Evolutionary conservation across 495 filamentous ascomycete species (phyloP).

Genomic region (Xylaria intraflava): DNA sequence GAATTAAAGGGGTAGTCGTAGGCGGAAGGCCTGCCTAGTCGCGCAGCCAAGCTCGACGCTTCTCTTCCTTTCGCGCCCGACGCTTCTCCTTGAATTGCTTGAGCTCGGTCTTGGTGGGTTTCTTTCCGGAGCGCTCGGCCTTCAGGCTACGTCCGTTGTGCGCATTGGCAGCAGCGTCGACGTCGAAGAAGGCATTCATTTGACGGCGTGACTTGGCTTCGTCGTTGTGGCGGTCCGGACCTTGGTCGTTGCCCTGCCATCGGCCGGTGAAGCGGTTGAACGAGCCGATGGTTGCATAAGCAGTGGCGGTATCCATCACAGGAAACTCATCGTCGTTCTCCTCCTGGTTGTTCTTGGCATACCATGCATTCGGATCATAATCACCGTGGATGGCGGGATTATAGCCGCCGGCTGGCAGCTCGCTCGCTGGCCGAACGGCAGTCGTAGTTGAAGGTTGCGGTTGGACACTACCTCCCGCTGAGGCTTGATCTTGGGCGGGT

Average conservation of each 20-base stretch:
- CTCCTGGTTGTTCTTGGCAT: slow-evolving; percentile 54
- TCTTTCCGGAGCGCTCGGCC: slow-evolving; percentile 84
- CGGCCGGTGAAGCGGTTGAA: slow-evolving; percentile 94
- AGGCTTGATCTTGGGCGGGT: slow-evolving; percentile 13
- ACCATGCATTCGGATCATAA: slow-evolving; percentile 90
- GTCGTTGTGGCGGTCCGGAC: slow-evolving; percentile 60
- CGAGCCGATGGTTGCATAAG: slow-evolving; percentile 60
- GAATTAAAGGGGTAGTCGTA: too few species aligned
- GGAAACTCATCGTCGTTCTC: slow-evolving; percentile 15
- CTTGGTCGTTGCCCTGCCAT: slow-evolving; percentile 67
- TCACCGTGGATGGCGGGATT: slow-evolving; percentile 93
- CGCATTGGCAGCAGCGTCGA: slow-evolving; percentile 91
- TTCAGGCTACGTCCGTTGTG: slow-evolving; percentile 90
- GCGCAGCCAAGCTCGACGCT: slow-evolving; percentile 80
- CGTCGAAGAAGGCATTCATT: slow-evolving; percentile 93
- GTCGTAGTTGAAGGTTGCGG: slow-evolving; percentile 18
- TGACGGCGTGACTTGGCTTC: slow-evolving; percentile 83
- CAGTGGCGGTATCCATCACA: slow-evolving; percentile 25
- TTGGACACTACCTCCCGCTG: slow-evolving; percentile 10
- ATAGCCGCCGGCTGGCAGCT: slow-evolving; percentile 59
- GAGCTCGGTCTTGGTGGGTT: slow-evolving; percentile 75
- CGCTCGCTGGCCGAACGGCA: slow-evolving; percentile 27
- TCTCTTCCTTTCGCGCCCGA: slow-evolving; percentile 82
- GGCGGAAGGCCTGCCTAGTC: too few species aligned
- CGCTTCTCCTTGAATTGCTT: slow-evolving; percentile 67